Conservation (phyloP, 2,329 filamentous ascomycete species). For the Colletotrichum plurivorum region DNA sequence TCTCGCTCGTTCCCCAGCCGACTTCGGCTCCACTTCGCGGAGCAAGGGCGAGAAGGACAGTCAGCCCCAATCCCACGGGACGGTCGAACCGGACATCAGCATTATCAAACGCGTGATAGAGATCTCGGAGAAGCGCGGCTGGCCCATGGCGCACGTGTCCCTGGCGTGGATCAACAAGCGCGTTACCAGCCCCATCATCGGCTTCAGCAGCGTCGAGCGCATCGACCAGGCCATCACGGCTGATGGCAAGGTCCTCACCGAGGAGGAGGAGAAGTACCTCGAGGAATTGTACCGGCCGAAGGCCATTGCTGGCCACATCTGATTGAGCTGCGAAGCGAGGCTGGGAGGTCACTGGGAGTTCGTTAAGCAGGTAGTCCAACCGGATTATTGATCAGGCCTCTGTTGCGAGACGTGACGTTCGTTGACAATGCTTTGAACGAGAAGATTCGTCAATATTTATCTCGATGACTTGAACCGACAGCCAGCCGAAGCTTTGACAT, state of each 20-base stretch:
- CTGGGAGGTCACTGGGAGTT: not conserved
- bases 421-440: not conserved
- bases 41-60: conserved; percentile 51
- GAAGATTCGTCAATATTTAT: too few species aligned
- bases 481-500: too few species aligned
- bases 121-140: conserved; percentile 68
- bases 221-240: conserved; percentile 72
- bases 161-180: conserved; percentile 73
- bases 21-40: conserved; percentile 39
- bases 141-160: conserved; percentile 75
- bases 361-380: not conserved
- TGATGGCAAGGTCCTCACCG: conserved; percentile 62
- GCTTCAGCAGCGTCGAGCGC: conserved; percentile 70
- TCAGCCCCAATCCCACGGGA: conserved; percentile 44
- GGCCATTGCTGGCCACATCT: conserved; percentile 48
- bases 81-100: conserved; percentile 50
- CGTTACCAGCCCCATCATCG: conserved; percentile 71
- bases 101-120: conserved; percentile 61
- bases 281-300: conserved; percentile 74
- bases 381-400: not conserved
- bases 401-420: conserved; percentile 1
- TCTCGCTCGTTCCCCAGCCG: conserved; percentile 47
- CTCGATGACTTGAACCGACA: too few species aligned
- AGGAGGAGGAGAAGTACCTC: conserved; percentile 72
- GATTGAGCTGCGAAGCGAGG: not conserved